Evolutionary conservation across 202 grass and related monocot genomes (phyloP).

Genomic region (Hordeum pubiflorum): DNA sequence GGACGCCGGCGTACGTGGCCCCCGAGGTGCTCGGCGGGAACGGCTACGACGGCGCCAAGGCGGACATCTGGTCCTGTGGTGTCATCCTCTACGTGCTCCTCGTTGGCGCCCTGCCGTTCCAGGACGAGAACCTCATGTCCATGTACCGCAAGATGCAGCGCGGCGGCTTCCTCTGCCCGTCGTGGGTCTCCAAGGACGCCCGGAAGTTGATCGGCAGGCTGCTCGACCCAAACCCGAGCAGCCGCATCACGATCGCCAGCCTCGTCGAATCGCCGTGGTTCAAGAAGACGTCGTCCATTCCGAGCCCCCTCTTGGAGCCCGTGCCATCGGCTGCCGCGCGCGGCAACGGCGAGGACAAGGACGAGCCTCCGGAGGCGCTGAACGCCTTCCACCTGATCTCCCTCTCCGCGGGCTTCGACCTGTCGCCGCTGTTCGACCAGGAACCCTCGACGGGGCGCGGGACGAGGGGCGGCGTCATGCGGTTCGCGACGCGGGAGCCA

Average conservation of each 20-base stretch:
- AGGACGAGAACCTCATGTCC: conserved; percentile 53
- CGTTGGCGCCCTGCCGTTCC: conserved; percentile 50
- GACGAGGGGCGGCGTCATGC: background rate
- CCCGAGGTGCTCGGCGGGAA: conserved; percentile 58
- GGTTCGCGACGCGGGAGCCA: conserved; percentile 44
- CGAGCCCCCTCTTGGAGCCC: background rate
- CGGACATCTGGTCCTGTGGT: conserved; percentile 70
- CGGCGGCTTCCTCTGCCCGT: conserved; percentile 38
- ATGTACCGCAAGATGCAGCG: conserved; percentile 77
- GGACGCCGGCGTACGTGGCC: conserved; percentile 65
- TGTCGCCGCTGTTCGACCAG: conserved; percentile 60
- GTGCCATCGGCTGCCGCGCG: background rate
- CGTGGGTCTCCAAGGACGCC: conserved; percentile 56
- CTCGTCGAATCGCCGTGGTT: conserved; percentile 51
- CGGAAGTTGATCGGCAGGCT: conserved; percentile 33
- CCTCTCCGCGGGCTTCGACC: conserved; percentile 62
- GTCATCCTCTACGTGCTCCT: conserved; percentile 73
- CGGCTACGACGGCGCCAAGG: conserved; percentile 52
- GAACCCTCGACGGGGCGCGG: background rate
- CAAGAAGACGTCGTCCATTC: conserved; percentile 26
- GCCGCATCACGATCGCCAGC: conserved; percentile 43
- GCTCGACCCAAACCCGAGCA: conserved; percentile 48
- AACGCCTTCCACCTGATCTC: conserved; percentile 83
- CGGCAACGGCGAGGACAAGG: conserved; percentile 12
- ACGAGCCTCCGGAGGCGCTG: conserved; percentile 47